Evolutionary conservation across 208 protist species (phyloP), one percentile per base, ranked within the genome.

Genomic region (Blechomonas ayalai): DNA sequence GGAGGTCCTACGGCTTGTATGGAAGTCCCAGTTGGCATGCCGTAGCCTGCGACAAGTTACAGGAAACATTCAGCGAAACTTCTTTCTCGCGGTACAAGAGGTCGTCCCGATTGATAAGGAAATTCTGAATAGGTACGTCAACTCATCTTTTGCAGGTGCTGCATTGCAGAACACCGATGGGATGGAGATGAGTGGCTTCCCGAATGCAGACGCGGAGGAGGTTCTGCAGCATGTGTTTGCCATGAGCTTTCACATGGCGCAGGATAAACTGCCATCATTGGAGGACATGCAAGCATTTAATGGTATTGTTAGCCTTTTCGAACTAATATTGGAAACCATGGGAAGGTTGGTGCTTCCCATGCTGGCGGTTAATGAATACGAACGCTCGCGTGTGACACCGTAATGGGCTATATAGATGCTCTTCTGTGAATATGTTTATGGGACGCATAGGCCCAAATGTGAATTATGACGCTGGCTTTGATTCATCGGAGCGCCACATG

Each of bases 51-150:
- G 60, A 2, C 47, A 64, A 28, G 65, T 80, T n/a, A 80, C 62
- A 15, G 71, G 71, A 22, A 80, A 80, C 54, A 70, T 80, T 10
- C 71, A 80, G 53, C 50, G 55, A 3, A 80, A 73, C 59, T 80
- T 80, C 34, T 73, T 62, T 52, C 65, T 66, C n/a, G 71, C 71
- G 1, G 43, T 63, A 28, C 71, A 62, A 37, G 50, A 72, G 51
- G 52, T 73, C 27, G 41, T 41, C 20, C 25, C 6, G 4, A 22
- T 40, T 0, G 71, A 80, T 25, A 65, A 59, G 35, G 10, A 61
- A 10, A 7, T 28, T 20, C 34, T 80, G 16, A 80, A 73, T 20
- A 19, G 45, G 24, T 77, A 77, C 48, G 20, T 57, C 3, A 66
- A 43, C 55, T 67, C 62, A 0, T 67, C 69, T 6, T 42, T 50